Evolutionary conservation across 2,329 filamentous ascomycete species (phyloP), one percentile per base, ranked within the genome.

Genomic region (Neodidymelliopsis sp.): DNA sequence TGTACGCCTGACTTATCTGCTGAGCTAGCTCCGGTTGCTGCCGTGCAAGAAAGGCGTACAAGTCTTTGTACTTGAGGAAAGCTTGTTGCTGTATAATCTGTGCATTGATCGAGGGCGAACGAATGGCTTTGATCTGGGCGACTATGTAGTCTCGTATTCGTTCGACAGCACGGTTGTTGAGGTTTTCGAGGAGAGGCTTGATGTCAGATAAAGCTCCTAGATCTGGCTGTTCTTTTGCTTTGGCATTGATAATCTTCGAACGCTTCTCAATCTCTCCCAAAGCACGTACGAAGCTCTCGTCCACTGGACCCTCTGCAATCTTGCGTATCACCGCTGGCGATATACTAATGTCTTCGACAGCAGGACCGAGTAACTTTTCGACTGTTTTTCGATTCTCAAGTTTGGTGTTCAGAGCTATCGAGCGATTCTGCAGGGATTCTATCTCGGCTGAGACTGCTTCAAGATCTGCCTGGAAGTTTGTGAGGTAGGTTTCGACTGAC

Each of bases 1-100:
- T 87, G 66, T 99, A 99, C 3, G 95, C 94, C 69, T 91, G 88
- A 7, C 86, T 86, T 57, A 99, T 96, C 72, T 99, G 90, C 42
- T 92, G 87, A 7, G 90, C 91, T 5, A 99, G 83, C n/a, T 84
- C 81, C 1, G 88, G 79, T 63, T 97, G 91, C 58, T 93, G 88
- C 60, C 84, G 86, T 51, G 90, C 85, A 23, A 99, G 80, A 67
- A 97, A 99, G 5, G 84, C 81, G 73, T 87, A 99, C 0, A 97
- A 77, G 24, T 96, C 91, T 70, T 90, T 96, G 76, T 91, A 96
- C 61, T 84, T 87, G 37, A 97, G 77, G 62, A 99, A 91, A 51
- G 88, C 89, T 67, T 96, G 90, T 65, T 97, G 91, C 70, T 99
- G 94, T 37, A 99, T 92, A 48, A 97, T 88, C 70, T 99, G 94